Conservation (phyloP, 2,329 filamentous ascomycete species). For the Fusarium miscanthi region DNA sequence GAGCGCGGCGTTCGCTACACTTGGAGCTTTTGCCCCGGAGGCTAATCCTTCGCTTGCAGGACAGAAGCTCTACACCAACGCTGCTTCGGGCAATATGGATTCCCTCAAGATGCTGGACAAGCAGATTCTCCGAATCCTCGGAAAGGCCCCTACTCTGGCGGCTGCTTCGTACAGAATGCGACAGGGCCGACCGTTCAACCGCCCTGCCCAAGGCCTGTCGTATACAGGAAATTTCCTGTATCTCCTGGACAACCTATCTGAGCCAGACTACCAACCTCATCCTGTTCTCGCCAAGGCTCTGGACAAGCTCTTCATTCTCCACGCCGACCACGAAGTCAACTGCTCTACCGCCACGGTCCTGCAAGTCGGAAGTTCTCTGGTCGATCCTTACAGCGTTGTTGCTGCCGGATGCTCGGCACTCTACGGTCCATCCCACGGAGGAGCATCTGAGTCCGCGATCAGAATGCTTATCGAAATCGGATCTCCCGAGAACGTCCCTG, state of each 20-base stretch:
- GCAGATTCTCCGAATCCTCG: constrained; percentile 63
- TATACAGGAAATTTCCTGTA: constrained; percentile 67
- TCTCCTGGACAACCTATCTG: constrained; percentile 63
- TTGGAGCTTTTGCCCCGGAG: constrained; percentile 62
- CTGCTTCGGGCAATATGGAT: constrained; percentile 54
- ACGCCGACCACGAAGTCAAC: constrained; percentile 70
- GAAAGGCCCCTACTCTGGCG: constrained; percentile 62
- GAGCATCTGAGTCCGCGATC: constrained; percentile 68
- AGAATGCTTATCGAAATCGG: constrained; percentile 64
- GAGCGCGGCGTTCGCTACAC: constrained; percentile 60
- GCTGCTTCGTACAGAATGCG: constrained; percentile 65
- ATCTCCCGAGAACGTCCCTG: constrained; percentile 61
- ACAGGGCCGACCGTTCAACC: constrained; percentile 62
- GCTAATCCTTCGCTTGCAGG: constrained; percentile 62
- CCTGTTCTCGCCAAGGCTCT: constrained; percentile 62
- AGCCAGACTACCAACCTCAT: constrained; percentile 59
- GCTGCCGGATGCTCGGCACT: constrained; percentile 63
- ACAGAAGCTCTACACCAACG: constrained; percentile 61
- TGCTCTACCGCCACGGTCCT: constrained; percentile 66
- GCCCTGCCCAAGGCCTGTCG: constrained; percentile 58
- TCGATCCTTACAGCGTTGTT: constrained; percentile 66
- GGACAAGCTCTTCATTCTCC: constrained; percentile 65
- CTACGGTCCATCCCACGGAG: constrained; percentile 68
- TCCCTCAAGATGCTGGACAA: constrained; percentile 60
- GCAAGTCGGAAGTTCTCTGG: constrained; percentile 65